Conservation (phyloP, 345 rosid species). For the Camelina sativa region DNA sequence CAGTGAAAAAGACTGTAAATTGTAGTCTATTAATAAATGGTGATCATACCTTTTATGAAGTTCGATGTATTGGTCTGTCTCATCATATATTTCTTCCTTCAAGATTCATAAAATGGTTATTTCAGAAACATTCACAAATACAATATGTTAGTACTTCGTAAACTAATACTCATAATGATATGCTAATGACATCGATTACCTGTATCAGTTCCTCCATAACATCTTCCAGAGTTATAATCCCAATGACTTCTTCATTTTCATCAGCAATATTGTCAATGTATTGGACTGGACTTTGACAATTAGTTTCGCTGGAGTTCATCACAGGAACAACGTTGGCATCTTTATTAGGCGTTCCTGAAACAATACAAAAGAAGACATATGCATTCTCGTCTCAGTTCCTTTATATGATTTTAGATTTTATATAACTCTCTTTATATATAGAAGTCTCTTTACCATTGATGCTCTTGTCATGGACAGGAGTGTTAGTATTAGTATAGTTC, state of each 20-base stretch:
- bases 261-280: slow-evolving; percentile 41
- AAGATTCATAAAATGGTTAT: slow-evolving; percentile 11
- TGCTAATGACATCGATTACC: slow-evolving; percentile 37
- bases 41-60: slow-evolving; percentile 57
- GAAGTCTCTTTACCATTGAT: slow-evolving; percentile 39
- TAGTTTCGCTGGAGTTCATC: slow-evolving; percentile 31
- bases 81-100: slow-evolving; percentile 82
- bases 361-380: background rate
- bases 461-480: slow-evolving; percentile 41
- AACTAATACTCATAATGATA: background rate
- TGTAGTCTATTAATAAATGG: background rate
- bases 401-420: background rate
- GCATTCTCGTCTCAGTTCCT: background rate
- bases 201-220: slow-evolving; percentile 87
- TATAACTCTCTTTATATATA: slow-evolving; percentile 1
- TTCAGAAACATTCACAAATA: background rate
- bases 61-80: slow-evolving; percentile 69
- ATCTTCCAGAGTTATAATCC: slow-evolving; percentile 90
- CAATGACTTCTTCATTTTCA: slow-evolving; percentile 62
- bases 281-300: slow-evolving; percentile 36
- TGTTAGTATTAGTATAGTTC: slow-evolving; percentile 34
- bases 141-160: background rate
- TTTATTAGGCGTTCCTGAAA: slow-evolving; percentile 34
- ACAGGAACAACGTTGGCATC: slow-evolving; percentile 30
- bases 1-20: slow-evolving; percentile 3